Percentiles rank a stretch among this genome's conserved stretches.
Conservation (phyloP, 805 yeast genomes). For the Phaffomyces opuntiae region DNA sequence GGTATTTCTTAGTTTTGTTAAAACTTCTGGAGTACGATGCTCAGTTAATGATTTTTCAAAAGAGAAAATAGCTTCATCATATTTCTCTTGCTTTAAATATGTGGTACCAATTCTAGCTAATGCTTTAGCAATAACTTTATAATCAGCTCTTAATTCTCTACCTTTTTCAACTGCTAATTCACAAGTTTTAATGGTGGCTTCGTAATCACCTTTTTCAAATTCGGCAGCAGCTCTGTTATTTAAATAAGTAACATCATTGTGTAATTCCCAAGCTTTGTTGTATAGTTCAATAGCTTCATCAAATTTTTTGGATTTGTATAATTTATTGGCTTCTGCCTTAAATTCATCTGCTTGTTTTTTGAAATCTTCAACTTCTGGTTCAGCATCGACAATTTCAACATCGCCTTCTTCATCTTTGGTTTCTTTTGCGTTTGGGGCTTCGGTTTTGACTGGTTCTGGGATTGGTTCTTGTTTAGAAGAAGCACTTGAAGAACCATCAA, state of each 20-base stretch:
- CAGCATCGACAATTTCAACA: conserved; percentile 21
- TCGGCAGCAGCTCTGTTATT: conserved; percentile 98
- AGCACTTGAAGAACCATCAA: conserved; percentile 16
- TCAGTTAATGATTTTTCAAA: conserved; percentile 93
- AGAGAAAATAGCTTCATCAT: conserved; percentile 62
- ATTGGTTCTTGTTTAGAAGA: conserved; percentile 12
- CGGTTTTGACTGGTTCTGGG: conserved; percentile 18
- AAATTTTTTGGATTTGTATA: conserved; percentile 81
- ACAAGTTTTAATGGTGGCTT: conserved; percentile 76
- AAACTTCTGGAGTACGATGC: conserved; percentile 91
- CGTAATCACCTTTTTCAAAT: conserved; percentile 90
- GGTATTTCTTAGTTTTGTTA: conserved; percentile 77
- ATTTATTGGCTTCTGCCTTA: conserved; percentile 79
- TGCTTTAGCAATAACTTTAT: conserved; percentile 85
- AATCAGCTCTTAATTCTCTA: conserved; percentile 84
- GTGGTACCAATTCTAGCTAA: conserved; percentile 86
- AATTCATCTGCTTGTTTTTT: conserved; percentile 54
- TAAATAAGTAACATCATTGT: conserved; percentile 83
- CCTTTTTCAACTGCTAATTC: conserved; percentile 82
- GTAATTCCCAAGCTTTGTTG: conserved; percentile 75
- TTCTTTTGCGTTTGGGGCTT: conserved; percentile 15
- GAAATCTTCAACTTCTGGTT: conserved; percentile 9
- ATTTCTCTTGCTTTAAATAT: conserved; percentile 68
- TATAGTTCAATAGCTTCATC: conserved; percentile 89
- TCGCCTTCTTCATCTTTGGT: conserved; percentile 33